A percentile compares a stretch with the other conserved stretches of the same genome.
These are phyloP conservation scores for Colletotrichum endophyticum DNA, from an alignment of 2,329 filamentous ascomycete species.

Conservation along the genomic window DNA sequence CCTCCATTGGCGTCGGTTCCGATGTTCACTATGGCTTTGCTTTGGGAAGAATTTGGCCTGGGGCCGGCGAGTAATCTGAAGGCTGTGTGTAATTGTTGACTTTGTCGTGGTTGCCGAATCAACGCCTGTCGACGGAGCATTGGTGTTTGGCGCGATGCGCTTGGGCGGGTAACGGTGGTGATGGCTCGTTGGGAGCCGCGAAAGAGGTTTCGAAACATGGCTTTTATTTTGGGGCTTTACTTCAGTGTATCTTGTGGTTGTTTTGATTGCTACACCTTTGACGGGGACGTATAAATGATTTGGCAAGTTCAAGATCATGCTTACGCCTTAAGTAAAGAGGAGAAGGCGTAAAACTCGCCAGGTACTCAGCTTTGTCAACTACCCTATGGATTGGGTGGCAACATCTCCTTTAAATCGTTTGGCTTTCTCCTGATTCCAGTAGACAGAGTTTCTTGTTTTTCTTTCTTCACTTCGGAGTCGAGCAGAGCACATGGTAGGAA, in stretches of 20 bases:
- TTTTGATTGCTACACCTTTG: too few relatives aligned
- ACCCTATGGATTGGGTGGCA: rapidly evolving
- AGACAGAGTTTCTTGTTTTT: background rate
- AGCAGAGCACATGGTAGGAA: background rate
- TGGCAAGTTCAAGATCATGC: background rate
- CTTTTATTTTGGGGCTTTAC: rapidly evolving
- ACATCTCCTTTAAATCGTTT: too few relatives aligned
- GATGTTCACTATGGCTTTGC: rapidly evolving
- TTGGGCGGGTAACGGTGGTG: rapidly evolving
- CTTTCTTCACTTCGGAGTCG: rapidly evolving
- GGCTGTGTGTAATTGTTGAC: rapidly evolving
- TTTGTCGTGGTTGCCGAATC: background rate
- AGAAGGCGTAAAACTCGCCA: background rate
- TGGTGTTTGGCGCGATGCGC: background rate
- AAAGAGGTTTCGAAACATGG: background rate
- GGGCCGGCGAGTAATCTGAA: rapidly evolving
- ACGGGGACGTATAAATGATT: too few relatives aligned
- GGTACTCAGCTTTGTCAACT: rapidly evolving
- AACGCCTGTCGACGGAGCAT: rapidly evolving
- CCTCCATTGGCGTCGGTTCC: rapidly evolving
- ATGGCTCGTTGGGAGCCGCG: background rate
- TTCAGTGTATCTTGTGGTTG: rapidly evolving
- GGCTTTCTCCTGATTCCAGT: too few relatives aligned
- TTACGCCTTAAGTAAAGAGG: rapidly evolving
- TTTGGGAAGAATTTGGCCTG: rapidly evolving